These are phyloP conservation scores for Calocera cornea DNA, from an alignment of 768 basidiomycete species.

Conservation along the genomic window DNA sequence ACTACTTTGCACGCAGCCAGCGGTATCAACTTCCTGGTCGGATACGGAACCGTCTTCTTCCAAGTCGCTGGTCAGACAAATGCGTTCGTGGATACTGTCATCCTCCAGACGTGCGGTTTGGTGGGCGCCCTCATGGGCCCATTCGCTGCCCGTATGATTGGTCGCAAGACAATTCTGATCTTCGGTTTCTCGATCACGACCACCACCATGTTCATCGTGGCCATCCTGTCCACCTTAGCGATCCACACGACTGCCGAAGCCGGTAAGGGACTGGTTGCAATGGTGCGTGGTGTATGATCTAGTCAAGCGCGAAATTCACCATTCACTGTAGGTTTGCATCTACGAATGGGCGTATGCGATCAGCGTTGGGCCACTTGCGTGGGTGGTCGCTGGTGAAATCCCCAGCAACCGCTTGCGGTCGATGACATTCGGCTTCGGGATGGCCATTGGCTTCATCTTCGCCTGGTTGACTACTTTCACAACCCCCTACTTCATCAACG, in stretches of 20 bases:
- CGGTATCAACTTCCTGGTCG: constrained; percentile 12
- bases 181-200: constrained; percentile 7
- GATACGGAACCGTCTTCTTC: constrained; percentile 15
- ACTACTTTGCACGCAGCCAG: constrained; percentile 13
- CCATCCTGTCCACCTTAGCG: constrained; percentile 10
- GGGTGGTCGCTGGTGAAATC: constrained; percentile 14
- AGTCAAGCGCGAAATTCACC: not conserved
- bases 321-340: not conserved
- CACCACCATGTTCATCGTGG: constrained; percentile 10
- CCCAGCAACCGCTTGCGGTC: constrained; percentile 13
- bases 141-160: constrained; percentile 8
- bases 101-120: constrained; percentile 12
- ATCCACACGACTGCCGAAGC: not conserved
- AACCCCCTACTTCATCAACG: constrained; percentile 10
- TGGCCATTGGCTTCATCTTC: constrained; percentile 15
- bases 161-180: constrained; percentile 10
- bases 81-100: constrained; percentile 14
- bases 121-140: not conserved
- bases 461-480: constrained; percentile 13
- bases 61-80: constrained; percentile 11
- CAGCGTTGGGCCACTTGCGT: constrained; percentile 8
- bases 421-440: constrained; percentile 11
- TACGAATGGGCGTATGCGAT: constrained; percentile 10
- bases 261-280: constrained; percentile 11
- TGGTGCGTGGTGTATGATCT: constrained; percentile 9